These are phyloP conservation scores for Sparassis latifolia DNA, from an alignment of 1,284 basidiomycete genomes.

Conservation along the genomic window DNA sequence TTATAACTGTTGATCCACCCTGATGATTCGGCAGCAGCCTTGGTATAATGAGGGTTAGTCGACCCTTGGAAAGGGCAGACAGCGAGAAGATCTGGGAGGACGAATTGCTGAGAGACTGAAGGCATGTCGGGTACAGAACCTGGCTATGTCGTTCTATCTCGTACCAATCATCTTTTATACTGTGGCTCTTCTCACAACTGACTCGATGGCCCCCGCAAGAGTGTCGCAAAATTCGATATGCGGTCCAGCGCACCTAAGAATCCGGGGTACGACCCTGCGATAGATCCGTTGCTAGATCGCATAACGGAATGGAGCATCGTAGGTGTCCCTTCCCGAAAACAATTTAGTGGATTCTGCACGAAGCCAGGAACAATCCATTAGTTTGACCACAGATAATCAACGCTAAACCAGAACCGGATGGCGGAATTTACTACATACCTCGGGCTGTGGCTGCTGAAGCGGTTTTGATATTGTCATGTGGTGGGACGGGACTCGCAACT, in stretches of 20 bases:
- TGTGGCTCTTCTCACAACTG: neutral
- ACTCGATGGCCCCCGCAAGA: neutral
- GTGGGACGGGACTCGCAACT: too few species aligned
- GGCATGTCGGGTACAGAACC: conserved; percentile 8
- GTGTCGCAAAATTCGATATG: neutral
- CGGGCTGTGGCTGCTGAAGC: too few species aligned
- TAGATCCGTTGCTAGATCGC: neutral
- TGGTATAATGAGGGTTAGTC: conserved; percentile 48
- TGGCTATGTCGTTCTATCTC: neutral
- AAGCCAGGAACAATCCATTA: too few species aligned
- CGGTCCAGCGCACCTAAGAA: neutral
- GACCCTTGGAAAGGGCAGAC: conserved; percentile 39
- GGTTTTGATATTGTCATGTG: too few species aligned
- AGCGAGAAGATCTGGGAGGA: conserved; percentile 50
- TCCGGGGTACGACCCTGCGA: neutral
- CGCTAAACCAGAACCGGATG: too few species aligned
- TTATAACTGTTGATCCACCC: conserved; percentile 61
- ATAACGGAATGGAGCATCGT: neutral
- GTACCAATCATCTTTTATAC: neutral
- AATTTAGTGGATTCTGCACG: too few species aligned
- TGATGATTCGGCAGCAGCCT: conserved; percentile 49
- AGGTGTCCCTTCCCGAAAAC: too few species aligned
- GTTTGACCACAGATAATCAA: too few species aligned
- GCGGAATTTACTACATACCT: too few species aligned
- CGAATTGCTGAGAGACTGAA: conserved; percentile 25